A percentile compares a stretch with the other conserved stretches of the same genome.
Evolutionary conservation across 2,329 filamentous ascomycete species (phyloP).

Genomic region (Raffaelea arxii): DNA sequence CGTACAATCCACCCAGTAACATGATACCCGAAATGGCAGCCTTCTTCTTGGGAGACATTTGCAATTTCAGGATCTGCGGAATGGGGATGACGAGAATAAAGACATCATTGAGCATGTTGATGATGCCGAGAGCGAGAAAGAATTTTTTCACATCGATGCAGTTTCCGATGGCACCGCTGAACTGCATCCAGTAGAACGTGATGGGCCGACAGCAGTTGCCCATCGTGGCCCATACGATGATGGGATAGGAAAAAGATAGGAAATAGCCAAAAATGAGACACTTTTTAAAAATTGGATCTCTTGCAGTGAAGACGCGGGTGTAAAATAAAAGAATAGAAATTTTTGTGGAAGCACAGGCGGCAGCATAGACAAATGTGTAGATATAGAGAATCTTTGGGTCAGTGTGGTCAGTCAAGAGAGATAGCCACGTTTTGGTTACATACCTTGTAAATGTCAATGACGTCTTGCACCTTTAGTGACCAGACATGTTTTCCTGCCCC

Average conservation of each 20-base stretch:
- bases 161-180: constrained; percentile 10
- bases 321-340: constrained; percentile 16
- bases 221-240: constrained; percentile 21
- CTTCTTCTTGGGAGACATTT: constrained; percentile 35
- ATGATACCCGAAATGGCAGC: constrained; percentile 34
- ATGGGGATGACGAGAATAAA: constrained; percentile 29
- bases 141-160: constrained; percentile 9
- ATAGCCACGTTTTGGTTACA: neutral
- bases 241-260: constrained; percentile 9
- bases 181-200: constrained; percentile 8
- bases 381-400: constrained; percentile 15
- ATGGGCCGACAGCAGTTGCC: constrained; percentile 7
- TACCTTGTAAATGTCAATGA: constrained; percentile 1
- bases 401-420: no score
- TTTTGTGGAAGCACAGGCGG: constrained; percentile 10
- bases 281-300: neutral
- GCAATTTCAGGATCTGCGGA: constrained; percentile 26
- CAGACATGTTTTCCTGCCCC: constrained; percentile 6
- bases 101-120: constrained; percentile 21
- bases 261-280: neutral
- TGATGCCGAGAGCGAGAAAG: constrained; percentile 12
- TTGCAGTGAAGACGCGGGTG: constrained; percentile 13
- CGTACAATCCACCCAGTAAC: constrained; percentile 27
- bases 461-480: neutral
- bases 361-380: constrained; percentile 11